phyloP scores from a whole-genome alignment of 441 rosid species.

The Arabidopsis hybrid region DNA sequence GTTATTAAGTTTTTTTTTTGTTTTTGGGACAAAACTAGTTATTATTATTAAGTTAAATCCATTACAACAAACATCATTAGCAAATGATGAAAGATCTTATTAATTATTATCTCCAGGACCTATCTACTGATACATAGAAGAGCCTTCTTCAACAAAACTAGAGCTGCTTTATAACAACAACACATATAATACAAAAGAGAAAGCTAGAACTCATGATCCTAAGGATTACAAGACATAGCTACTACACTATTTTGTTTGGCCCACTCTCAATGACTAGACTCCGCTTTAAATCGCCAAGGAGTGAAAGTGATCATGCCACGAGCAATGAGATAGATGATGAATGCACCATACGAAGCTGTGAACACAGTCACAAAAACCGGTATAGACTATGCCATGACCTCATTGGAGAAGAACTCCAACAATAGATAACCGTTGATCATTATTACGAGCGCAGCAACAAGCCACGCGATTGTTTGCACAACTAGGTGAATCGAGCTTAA shows the following conservation, averaged over 20 bases:
- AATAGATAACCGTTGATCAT: constrained; percentile 86
- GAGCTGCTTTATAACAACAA: constrained; percentile 27
- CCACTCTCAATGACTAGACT: constrained; percentile 6
- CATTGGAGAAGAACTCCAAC: constrained; percentile 70
- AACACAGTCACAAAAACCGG: constrained; percentile 45
- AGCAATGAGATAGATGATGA: constrained; percentile 71
- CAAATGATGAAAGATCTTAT: constrained; percentile 16
- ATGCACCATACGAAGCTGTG: constrained; percentile 64
- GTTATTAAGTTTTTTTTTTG: too few relatives aligned
- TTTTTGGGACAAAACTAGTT: too few relatives aligned
- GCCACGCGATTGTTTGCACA: constrained; percentile 71
- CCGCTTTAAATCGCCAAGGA: constrained; percentile 44
- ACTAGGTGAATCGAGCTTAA: constrained; percentile 1
- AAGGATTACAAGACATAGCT: constrained; percentile 5
- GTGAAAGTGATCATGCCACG: constrained; percentile 47
- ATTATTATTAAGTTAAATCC: neutral
- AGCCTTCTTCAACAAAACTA: constrained; percentile 9
- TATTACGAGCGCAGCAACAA: constrained; percentile 78
- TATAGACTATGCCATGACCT: constrained; percentile 55
- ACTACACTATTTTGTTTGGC: constrained; percentile 2
- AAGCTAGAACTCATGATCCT: constrained; percentile 15
- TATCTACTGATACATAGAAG: constrained; percentile 26
- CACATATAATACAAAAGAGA: constrained; percentile 16
- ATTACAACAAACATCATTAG: constrained; percentile 8
- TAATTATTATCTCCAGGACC: neutral